Evolutionary conservation across 441 rosid genomes (phyloP), one percentile per base, ranked within the genome.

Genomic region (Mallotus repandus): DNA sequence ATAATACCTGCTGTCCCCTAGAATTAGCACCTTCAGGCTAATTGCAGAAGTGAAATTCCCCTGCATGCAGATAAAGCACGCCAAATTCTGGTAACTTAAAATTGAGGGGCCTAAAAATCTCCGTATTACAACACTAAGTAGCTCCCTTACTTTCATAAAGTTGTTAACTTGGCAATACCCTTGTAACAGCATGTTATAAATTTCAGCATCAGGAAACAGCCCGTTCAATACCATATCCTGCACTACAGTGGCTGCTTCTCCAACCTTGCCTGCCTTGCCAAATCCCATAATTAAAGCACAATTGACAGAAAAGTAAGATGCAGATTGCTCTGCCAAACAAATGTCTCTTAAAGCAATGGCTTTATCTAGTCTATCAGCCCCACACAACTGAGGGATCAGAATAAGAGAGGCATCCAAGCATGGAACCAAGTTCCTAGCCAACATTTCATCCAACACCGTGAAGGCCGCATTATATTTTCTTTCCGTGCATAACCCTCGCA

Each of bases 361-460:
- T 68, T 63, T 83, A 18, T 76, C 66, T 62, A 79, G 69, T 79
- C 79, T 65, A 29, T 74, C 74, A 75, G 85, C 83, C 59, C 52
- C 66, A 71, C 88, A 85, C 56, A 89, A 86, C 53, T 35, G 77
- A 67, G 90, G 94, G 84, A 90, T 84, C 79, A 88, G 68, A 76
- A 72, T 49, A 69, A 85, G 70, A 78, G 80, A 78, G 63, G 77
- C 82, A 63, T 76, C 87, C 60, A 81, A 66, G 72, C 77, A 59
- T 0, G 83, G 88, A 67, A 69, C 64, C 52, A 81, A 69, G 55
- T 81, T 79, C 78, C 75, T 77, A 48, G 76, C 80, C 72, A 83
- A 77, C 84, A 87, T 77, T 66, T 58, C 69, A 13, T 79, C 84
- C 46, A 89, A 81, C 55, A 84, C n/a, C 56, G 70, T 66, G 70